Evolutionary conservation across 176 grass and related monocot species (phyloP).

Genomic region (Hsuehochloa calcarea): DNA sequence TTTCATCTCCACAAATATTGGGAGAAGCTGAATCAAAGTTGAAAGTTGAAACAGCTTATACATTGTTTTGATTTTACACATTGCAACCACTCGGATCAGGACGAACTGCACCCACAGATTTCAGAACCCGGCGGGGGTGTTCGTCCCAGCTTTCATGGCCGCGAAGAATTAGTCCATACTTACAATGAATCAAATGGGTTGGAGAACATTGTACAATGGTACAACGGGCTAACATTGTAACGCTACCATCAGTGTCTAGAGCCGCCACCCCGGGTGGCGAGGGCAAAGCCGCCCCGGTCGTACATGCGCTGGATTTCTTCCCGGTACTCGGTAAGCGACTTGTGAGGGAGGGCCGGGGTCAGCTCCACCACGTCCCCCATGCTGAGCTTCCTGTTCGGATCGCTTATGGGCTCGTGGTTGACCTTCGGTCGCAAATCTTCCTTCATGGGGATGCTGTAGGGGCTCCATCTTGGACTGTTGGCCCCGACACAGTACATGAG

Average conservation of each 20-base stretch:
- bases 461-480: constrained; percentile 49
- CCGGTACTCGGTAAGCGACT: constrained; percentile 63
- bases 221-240: background rate
- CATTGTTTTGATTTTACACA: constrained; percentile 21
- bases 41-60: background rate
- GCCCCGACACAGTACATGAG: constrained; percentile 53
- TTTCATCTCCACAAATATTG: constrained; percentile 24
- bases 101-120: background rate
- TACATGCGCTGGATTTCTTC: constrained; percentile 92
- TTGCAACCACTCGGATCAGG: constrained; percentile 17
- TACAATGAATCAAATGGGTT: constrained; percentile 54
- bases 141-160: constrained; percentile 10
- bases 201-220: constrained; percentile 13
- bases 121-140: background rate
- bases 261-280: constrained; percentile 31
- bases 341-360: constrained; percentile 47
- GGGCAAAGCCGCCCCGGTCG: constrained; percentile 41
- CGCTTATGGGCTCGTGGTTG: constrained; percentile 55
- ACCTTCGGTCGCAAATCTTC: constrained; percentile 68
- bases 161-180: constrained; percentile 29
- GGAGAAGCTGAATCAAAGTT: constrained; percentile 26
- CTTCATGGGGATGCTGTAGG: constrained; percentile 62
- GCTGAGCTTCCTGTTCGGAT: constrained; percentile 51
- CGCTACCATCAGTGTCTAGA: constrained; percentile 34
- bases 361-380: constrained; percentile 89